phyloP scores from a whole-genome alignment of 257 asterid species.

The Jaltomata sinuosa region DNA sequence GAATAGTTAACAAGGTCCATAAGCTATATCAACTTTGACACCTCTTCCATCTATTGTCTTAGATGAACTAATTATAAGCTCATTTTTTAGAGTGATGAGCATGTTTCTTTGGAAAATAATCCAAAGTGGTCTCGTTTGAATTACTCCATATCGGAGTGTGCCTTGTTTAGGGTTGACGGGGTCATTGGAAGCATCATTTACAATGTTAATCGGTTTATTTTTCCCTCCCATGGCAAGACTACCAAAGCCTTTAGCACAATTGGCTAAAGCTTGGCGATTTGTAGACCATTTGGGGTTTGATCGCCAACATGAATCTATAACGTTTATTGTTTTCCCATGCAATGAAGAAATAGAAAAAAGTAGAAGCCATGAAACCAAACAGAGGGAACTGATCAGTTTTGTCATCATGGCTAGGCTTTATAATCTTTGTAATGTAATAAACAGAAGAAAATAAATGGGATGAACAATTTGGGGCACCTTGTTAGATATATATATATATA shows the following conservation, averaged over 20 bases:
- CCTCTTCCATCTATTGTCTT: conserved; percentile 13
- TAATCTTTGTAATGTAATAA: neutral
- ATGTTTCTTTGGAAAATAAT: conserved; percentile 1
- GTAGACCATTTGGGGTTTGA: neutral
- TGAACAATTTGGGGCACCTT: neutral
- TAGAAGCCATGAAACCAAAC: neutral
- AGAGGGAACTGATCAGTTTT: neutral
- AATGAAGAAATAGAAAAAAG: neutral
- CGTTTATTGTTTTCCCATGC: neutral
- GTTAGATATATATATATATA: neutral
- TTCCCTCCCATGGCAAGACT: neutral
- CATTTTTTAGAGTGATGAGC: neutral
- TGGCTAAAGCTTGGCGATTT: conserved; percentile 2
- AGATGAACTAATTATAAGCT: neutral
- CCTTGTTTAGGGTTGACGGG: neutral
- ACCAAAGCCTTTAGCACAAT: conserved; percentile 9
- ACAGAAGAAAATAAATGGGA: neutral
- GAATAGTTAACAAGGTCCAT: neutral
- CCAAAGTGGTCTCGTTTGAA: conserved; percentile 1
- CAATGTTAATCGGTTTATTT: neutral
- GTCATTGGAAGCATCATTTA: neutral
- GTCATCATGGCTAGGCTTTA: neutral
- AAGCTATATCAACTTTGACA: neutral
- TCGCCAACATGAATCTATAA: conserved; percentile 7
- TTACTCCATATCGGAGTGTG: conserved; percentile 7